Conservation (phyloP, 129 eudicot species). For the Rutidosis leptorrhynchoides region DNA sequence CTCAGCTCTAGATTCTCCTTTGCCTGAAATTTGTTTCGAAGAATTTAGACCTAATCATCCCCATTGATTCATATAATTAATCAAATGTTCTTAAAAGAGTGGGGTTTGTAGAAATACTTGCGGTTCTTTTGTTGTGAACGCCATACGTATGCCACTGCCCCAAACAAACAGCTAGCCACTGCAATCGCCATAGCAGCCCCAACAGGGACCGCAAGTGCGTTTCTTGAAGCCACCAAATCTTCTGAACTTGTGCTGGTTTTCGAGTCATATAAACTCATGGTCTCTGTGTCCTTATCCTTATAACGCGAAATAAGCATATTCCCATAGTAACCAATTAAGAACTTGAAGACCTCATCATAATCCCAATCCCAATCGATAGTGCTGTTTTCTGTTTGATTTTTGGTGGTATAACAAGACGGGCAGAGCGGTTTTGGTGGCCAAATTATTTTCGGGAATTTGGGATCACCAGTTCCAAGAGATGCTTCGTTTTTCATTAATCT, state of each 20-base stretch:
- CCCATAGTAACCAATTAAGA: conserved; percentile 62
- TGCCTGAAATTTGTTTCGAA: conserved; percentile 53
- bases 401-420: conserved; percentile 49
- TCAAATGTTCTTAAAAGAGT: conserved; percentile 60
- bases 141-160: conserved; percentile 78
- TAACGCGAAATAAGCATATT: conserved; percentile 38
- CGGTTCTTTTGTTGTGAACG: conserved; percentile 73
- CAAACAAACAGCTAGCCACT: conserved; percentile 80
- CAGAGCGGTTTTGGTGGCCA: conserved; percentile 89
- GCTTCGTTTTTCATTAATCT: conserved; percentile 69
- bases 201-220: conserved; percentile 59
- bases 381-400: conserved; percentile 13
- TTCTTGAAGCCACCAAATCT: conserved; percentile 44
- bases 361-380: conserved; percentile 65
- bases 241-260: conserved; percentile 21
- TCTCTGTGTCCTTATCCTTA: conserved; percentile 47
- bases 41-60: conserved; percentile 27
- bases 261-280: conserved; percentile 21
- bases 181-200: conserved; percentile 87
- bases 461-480: conserved; percentile 61
- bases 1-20: conserved; percentile 72
- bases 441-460: conserved; percentile 62
- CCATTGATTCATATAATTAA: conserved; percentile 9
- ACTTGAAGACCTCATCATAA: conserved; percentile 57
- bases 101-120: conserved; percentile 64